A percentile compares a stretch with the other conserved stretches of the same genome.
Conservation (phyloP, 129 eudicot species). For the Gnaphalium uliginosum region DNA sequence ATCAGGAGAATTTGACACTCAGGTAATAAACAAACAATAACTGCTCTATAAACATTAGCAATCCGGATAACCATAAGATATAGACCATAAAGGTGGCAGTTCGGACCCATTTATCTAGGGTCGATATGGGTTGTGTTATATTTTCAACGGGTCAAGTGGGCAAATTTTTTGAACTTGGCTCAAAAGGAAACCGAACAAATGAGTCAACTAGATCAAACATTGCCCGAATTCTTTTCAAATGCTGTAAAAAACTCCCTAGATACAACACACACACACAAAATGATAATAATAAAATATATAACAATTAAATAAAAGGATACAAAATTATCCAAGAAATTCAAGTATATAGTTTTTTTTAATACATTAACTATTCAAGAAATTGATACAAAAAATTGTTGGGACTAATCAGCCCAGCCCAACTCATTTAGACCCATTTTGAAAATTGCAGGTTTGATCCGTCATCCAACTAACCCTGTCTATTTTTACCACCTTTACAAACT, state of each 20-base stretch:
- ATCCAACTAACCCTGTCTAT: neutral
- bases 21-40: constrained; percentile 42
- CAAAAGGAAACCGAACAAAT: neutral
- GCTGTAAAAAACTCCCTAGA: neutral
- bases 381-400: neutral
- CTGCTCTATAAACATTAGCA: constrained; percentile 13
- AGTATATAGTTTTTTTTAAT: neutral
- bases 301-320: too few species aligned
- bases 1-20: constrained; percentile 96
- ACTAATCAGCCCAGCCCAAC: neutral
- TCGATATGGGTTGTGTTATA: neutral
- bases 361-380: too few species aligned
- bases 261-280: too few species aligned
- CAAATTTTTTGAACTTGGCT: neutral
- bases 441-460: neutral
- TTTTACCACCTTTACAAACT: neutral
- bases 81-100: neutral
- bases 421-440: neutral
- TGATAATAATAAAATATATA: too few species aligned
- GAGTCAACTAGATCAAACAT: neutral
- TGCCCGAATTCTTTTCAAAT: neutral
- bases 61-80: neutral
- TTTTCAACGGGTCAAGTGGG: neutral
- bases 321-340: neutral
- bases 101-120: neutral